These are phyloP conservation scores for Avena atlantica DNA, from an alignment of 176 grass and related monocot species.

Conservation along the genomic window DNA sequence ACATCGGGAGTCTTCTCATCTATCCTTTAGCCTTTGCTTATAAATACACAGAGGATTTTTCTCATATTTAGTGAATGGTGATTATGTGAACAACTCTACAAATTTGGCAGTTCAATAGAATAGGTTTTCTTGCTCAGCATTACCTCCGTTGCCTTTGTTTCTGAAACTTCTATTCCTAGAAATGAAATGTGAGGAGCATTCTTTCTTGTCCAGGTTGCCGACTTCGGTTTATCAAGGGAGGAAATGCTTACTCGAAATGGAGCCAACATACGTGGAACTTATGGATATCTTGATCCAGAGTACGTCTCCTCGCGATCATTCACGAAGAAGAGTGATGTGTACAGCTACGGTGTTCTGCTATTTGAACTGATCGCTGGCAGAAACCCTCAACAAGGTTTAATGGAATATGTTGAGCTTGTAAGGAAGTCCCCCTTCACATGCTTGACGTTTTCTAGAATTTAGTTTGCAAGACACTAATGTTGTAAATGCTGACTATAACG, in stretches of 20 bases:
- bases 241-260: constrained; percentile 71
- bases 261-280: constrained; percentile 83
- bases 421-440: constrained; percentile 14
- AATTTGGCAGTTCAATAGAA: not conserved
- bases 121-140: not conserved
- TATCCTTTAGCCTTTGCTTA: not conserved
- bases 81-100: not conserved
- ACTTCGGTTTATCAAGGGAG: constrained; percentile 97
- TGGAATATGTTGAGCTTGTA: constrained; percentile 98
- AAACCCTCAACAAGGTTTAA: constrained; percentile 96
- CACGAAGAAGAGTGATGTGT: constrained; percentile 99
- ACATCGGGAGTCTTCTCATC: not conserved
- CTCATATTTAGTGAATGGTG: constrained; percentile 26
- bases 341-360: constrained; percentile 90
- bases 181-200: constrained; percentile 2
- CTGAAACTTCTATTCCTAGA: constrained; percentile 35
- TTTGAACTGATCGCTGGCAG: constrained; percentile 91
- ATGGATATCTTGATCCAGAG: constrained; percentile 91
- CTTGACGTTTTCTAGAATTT: not conserved
- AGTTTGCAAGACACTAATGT: constrained; percentile 8
- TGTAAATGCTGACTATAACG: constrained; percentile 35
- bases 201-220: constrained; percentile 74
- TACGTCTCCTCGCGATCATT: constrained; percentile 87
- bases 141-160: constrained; percentile 23
- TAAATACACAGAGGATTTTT: not conserved